phyloP scores from a whole-genome alignment of 2,329 filamentous ascomycete species.

The Lasiodiplodia sp. region DNA sequence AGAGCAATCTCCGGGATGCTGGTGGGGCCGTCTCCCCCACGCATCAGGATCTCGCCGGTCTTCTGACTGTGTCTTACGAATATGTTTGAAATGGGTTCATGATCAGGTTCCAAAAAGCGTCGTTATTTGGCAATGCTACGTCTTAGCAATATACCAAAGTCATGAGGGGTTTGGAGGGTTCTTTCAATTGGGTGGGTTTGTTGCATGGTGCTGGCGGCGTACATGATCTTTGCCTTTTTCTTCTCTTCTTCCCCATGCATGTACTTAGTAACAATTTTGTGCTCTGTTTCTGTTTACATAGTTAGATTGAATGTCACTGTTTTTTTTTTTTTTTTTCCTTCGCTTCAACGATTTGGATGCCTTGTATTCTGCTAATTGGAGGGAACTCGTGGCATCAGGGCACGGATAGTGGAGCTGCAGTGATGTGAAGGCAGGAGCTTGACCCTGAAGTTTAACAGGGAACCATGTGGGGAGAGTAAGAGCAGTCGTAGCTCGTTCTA shows the following conservation, averaged over 20 bases:
- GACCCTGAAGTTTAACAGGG: too few relatives aligned
- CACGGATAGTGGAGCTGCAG: too few relatives aligned
- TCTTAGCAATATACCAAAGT: slow-evolving; percentile 21
- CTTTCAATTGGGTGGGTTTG: not conserved
- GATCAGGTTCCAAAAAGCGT: slow-evolving; percentile 6
- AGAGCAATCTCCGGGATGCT: not conserved
- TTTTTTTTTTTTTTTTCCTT: not conserved
- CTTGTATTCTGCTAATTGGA: not conserved
- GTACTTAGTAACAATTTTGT: not conserved
- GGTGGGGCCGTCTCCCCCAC: not conserved
- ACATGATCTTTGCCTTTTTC: not conserved
- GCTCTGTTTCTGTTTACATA: not conserved
- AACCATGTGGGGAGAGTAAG: too few relatives aligned
- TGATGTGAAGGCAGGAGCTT: too few relatives aligned
- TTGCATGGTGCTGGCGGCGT: not conserved
- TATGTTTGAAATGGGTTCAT: not conserved
- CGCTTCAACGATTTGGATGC: not conserved
- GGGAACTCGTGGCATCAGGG: too few relatives aligned
- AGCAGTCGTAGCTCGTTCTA: too few relatives aligned
- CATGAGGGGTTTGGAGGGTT: not conserved
- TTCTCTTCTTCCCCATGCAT: not conserved
- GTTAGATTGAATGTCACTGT: not conserved
- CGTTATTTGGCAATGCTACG: slow-evolving; percentile 13
- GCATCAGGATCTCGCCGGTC: not conserved
- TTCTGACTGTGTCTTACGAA: not conserved